These are phyloP conservation scores for Biancaea sappan DNA, from an alignment of 306 rosid genomes.

Conservation along the genomic window DNA sequence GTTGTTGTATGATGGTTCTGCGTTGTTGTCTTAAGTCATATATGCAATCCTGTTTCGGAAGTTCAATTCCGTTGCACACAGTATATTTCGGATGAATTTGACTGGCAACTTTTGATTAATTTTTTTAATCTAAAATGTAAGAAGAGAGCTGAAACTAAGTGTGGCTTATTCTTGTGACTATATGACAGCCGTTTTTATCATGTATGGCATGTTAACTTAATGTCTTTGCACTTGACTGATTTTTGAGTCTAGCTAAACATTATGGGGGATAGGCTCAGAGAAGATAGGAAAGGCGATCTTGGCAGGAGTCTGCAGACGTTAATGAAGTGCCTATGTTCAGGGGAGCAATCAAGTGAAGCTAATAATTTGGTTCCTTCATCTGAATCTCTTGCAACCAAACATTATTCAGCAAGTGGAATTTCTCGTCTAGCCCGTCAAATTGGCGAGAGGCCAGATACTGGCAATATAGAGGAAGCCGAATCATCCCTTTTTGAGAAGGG, in stretches of 20 bases:
- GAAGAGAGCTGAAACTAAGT: background rate
- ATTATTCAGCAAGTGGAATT: conserved; percentile 40
- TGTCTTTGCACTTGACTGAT: conserved; percentile 49
- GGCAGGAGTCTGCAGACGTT: conserved; percentile 43
- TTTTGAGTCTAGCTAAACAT: conserved; percentile 40
- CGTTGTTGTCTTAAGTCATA: conserved; percentile 25
- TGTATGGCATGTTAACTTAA: conserved; percentile 20
- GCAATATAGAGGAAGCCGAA: conserved; percentile 90
- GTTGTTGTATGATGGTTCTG: conserved; percentile 6
- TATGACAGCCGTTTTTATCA: background rate
- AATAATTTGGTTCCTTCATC: conserved; percentile 51
- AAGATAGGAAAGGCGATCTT: conserved; percentile 41
- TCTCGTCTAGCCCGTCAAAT: conserved; percentile 43
- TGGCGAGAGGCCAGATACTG: conserved; percentile 51
- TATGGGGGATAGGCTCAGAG: conserved; percentile 46
- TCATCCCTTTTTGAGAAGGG: conserved; percentile 82
- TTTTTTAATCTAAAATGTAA: conserved; percentile 9
- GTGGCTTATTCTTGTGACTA: background rate
- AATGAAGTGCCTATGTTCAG: conserved; percentile 70
- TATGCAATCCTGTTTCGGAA: background rate
- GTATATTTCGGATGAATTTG: conserved; percentile 13
- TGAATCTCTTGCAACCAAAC: conserved; percentile 52
- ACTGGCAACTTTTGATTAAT: background rate
- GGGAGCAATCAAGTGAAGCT: conserved; percentile 49
- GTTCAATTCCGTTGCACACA: conserved; percentile 24